Evolutionary conservation across 805 yeast genomes (phyloP), one percentile per base, ranked within the genome.

Genomic region (Nakazawaea siamensis): DNA sequence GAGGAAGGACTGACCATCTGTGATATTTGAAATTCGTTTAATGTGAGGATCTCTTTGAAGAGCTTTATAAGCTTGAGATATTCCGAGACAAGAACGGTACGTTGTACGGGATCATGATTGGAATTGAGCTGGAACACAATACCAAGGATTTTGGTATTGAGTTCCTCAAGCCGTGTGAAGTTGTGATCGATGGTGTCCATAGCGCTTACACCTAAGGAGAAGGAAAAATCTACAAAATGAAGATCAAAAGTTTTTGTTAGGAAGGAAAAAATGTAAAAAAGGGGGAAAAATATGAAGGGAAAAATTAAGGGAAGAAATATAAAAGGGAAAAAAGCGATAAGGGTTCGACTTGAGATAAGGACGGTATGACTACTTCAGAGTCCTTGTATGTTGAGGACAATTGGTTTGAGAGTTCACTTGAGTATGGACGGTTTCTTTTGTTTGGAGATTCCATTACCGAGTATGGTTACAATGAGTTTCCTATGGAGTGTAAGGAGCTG

Each of bases 401-500:
- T n/a, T 12, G n/a, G n/a, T n/a, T n/a, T n/a, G n/a, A n/a, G n/a
- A n/a, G n/a, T n/a, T n/a, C n/a, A n/a, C n/a, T n/a, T 6, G 3
- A 18, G 2, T 35, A 18, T n/a, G 34, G 31, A 16, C 18, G 18
- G 31, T 48, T 56, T 26, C 46, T 57, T 10, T 39, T 59, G 43
- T 55, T 57, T 41, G 64, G 64, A 5, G 64, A 58, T 39, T 59
- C 64, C 3, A 57, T 59, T 28, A 57, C 62, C 2, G 57, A 59
- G 38, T 51, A 40, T 23, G 37, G 54, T 9, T 57, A 46, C 39
- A 41, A 45, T 20, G 54, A 50, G 18, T 28, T 19, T 15, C 51
- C 49, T 3, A 37, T 39, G 7, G 31, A 34, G 2, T 18, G 23
- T 15, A 18, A 25, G 2, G 17, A 20, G 4, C 9, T 37, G n/a